phyloP scores from a whole-genome alignment of 371 early-diverging fungal genomes.

The Zopfochytrium polystomum region DNA sequence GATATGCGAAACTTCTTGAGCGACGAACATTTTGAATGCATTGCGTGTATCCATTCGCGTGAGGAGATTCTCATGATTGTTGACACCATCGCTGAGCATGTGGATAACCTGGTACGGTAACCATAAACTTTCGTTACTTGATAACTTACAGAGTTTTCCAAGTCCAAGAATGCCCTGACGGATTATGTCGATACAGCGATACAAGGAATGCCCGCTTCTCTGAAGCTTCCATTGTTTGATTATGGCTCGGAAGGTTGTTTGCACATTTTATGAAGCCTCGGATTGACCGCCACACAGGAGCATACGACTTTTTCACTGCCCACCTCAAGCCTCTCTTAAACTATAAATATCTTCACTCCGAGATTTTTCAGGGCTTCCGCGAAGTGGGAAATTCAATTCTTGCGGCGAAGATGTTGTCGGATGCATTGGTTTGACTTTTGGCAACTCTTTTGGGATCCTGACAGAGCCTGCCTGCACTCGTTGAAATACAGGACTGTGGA shows the following conservation, averaged over 20 bases:
- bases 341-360: conserved; percentile 38
- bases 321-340: conserved; percentile 34
- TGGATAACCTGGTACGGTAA: too few relatives aligned
- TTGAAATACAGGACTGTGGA: not conserved
- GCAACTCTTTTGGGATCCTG: conserved; percentile 15
- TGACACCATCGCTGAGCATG: too few relatives aligned
- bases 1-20: too few relatives aligned
- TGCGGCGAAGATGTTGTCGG: conserved; percentile 31
- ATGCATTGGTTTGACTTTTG: conserved; percentile 34
- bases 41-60: too few relatives aligned
- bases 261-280: not conserved
- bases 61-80: too few relatives aligned
- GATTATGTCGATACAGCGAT: conserved; percentile 39
- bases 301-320: conserved; percentile 29
- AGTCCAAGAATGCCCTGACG: conserved; percentile 34
- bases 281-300: conserved; percentile 4
- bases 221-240: conserved; percentile 45
- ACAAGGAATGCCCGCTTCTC: conserved; percentile 40
- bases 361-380: conserved; percentile 47
- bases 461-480: not conserved
- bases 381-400: conserved; percentile 47
- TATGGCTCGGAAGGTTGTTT: conserved; percentile 32
- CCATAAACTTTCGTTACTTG: too few relatives aligned
- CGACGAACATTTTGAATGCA: too few relatives aligned
- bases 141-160: conserved; percentile 24